phyloP scores from a whole-genome alignment of 208 protist genomes.

The Wallacemonas sp. region DNA sequence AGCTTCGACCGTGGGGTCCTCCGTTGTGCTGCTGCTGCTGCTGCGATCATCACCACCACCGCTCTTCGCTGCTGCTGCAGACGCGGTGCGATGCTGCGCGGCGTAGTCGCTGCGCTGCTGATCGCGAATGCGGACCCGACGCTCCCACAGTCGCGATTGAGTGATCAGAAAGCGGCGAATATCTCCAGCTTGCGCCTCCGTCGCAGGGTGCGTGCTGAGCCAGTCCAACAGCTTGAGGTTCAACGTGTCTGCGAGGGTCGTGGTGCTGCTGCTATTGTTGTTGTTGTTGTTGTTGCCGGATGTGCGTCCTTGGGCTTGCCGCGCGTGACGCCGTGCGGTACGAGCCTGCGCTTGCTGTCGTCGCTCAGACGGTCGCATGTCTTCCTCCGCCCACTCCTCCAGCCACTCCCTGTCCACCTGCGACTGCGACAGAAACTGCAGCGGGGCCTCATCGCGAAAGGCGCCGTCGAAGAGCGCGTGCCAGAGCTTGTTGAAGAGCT shows the following conservation, averaged over 20 bases:
- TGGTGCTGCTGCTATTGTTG: not conserved
- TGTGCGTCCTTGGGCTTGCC: not conserved
- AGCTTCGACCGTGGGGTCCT: too few species aligned
- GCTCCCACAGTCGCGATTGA: not conserved
- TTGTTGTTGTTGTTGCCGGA: not conserved
- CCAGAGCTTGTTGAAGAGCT: conserved; percentile 11
- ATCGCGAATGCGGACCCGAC: not conserved
- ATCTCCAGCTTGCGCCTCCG: not conserved
- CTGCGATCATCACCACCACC: too few species aligned
- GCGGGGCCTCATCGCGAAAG: not conserved
- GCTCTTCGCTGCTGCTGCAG: not conserved
- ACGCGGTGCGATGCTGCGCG: not conserved
- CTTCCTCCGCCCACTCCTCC: conserved; percentile 27
- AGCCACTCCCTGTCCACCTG: conserved; percentile 7
- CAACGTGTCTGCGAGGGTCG: too few species aligned
- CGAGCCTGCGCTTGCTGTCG: conserved; percentile 5
- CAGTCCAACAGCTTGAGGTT: not conserved
- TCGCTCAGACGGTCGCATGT: conserved; percentile 15
- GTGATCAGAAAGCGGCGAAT: conserved; percentile 2
- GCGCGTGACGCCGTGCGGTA: not conserved
- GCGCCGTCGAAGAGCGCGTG: not conserved
- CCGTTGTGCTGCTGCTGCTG: too few species aligned
- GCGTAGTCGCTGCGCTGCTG: conserved; percentile 1
- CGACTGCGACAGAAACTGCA: not conserved
- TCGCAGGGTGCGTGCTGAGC: not conserved